Conservation (phyloP, 345 rosid species). For the Eucalyptus polybractea region DNA sequence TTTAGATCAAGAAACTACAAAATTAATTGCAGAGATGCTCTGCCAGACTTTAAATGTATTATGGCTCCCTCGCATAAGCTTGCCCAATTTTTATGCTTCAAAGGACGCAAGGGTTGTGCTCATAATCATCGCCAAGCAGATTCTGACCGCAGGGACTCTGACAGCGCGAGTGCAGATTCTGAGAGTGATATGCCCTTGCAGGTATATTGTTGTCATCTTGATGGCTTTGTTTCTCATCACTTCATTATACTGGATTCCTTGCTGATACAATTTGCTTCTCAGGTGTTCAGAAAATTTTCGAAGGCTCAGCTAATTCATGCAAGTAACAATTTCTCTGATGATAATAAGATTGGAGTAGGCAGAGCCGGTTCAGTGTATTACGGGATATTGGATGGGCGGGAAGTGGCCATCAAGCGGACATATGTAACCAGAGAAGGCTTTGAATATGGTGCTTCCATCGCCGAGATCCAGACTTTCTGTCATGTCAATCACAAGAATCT, state of each 20-base stretch:
- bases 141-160: background rate
- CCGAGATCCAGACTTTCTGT: background rate
- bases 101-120: fast-evolving
- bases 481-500: background rate
- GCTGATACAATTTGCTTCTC: background rate
- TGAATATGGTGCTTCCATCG: background rate
- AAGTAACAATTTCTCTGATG: background rate
- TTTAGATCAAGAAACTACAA: fast-evolving
- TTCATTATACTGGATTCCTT: background rate
- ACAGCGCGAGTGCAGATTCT: background rate
- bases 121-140: background rate
- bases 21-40: background rate
- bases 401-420: background rate
- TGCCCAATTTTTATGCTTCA: background rate
- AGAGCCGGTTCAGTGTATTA: background rate
- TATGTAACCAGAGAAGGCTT: background rate
- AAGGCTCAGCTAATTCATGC: background rate
- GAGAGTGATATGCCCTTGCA: fast-evolving
- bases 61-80: background rate
- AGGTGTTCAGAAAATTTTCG: background rate
- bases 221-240: background rate
- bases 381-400: background rate
- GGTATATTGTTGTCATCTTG: background rate
- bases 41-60: fast-evolving
- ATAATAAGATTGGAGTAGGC: background rate